phyloP scores from a whole-genome alignment of 805 yeast genomes.

The Yarrowia sp. region DNA sequence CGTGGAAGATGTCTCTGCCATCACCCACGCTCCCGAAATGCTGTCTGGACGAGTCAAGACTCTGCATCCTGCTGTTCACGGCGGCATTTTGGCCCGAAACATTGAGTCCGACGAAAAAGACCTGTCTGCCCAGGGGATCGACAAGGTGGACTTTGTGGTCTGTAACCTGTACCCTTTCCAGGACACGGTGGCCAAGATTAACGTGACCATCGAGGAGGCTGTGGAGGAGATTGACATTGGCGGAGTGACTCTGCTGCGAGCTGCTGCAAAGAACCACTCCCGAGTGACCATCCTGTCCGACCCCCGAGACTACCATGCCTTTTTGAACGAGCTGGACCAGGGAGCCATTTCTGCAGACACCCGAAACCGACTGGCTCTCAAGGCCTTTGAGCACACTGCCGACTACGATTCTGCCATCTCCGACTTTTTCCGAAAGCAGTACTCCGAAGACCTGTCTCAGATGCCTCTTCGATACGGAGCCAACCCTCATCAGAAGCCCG shows the following conservation, averaged over 20 bases:
- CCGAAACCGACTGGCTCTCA: constrained; percentile 82
- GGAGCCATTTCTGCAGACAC: constrained; percentile 72
- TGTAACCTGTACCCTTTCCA: constrained; percentile 98
- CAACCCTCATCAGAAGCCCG: constrained; percentile 98
- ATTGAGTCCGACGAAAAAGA: constrained; percentile 88
- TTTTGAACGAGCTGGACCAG: constrained; percentile 70
- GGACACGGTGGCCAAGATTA: constrained; percentile 92
- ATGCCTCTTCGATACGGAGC: constrained; percentile 97
- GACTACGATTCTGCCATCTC: constrained; percentile 94
- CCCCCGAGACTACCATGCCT: constrained; percentile 86
- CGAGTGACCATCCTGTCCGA: constrained; percentile 94
- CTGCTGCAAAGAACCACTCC: constrained; percentile 97
- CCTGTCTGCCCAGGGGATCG: constrained; percentile 82
- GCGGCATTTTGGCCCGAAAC: constrained; percentile 87
- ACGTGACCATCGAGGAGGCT: constrained; percentile 94
- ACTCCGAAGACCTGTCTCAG: constrained; percentile 85
- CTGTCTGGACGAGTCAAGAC: constrained; percentile 98
- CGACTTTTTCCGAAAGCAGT: constrained; percentile 96
- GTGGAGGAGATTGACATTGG: constrained; percentile 99
- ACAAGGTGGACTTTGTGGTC: constrained; percentile 93
- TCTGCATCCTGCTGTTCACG: constrained; percentile 97
- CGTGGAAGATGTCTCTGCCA: constrained; percentile 90
- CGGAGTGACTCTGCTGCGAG: constrained; percentile 94
- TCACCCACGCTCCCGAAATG: constrained; percentile 99
- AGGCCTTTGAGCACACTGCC: constrained; percentile 98